Conservation (phyloP, 2,329 filamentous ascomycete species). For the Claviceps paspali region DNA sequence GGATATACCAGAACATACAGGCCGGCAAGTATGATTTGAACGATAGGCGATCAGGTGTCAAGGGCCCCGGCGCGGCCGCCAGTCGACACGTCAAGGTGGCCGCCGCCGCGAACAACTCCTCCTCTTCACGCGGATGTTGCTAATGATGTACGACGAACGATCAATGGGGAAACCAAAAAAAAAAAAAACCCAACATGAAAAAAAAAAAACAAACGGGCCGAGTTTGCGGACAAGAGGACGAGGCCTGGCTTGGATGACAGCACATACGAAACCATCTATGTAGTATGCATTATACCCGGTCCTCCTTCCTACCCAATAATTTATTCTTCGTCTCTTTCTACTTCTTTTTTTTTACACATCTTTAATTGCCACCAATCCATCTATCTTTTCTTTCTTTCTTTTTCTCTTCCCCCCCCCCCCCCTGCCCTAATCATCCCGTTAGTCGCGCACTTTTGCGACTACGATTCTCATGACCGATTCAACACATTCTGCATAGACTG, state of each 20-base stretch:
- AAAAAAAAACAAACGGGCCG: no score
- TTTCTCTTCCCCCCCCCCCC: no score
- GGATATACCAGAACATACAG: conserved; percentile 95
- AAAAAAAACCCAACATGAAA: no score
- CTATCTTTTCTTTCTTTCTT: no score
- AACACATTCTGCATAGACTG: no score
- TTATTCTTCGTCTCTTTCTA: neutral
- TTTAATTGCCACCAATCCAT: no score
- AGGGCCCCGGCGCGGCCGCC: conserved; percentile 44
- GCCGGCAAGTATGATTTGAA: conserved; percentile 89
- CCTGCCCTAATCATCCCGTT: no score
- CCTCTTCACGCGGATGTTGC: conserved; percentile 31
- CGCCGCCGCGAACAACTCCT: conserved; percentile 21
- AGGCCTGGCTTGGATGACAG: neutral
- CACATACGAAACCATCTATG: conserved; percentile 2
- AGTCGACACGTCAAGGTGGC: conserved; percentile 31
- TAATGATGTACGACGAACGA: conserved; percentile 12
- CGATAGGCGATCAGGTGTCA: conserved; percentile 82
- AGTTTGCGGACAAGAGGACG: no score
- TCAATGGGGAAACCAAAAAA: no score
- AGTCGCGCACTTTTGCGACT: no score
- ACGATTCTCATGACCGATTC: no score
- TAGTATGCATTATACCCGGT: conserved; percentile 6
- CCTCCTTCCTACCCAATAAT: neutral
- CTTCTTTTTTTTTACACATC: no score